phyloP scores from a whole-genome alignment of 208 protist species.

The Eutreptiella sp. region DNA sequence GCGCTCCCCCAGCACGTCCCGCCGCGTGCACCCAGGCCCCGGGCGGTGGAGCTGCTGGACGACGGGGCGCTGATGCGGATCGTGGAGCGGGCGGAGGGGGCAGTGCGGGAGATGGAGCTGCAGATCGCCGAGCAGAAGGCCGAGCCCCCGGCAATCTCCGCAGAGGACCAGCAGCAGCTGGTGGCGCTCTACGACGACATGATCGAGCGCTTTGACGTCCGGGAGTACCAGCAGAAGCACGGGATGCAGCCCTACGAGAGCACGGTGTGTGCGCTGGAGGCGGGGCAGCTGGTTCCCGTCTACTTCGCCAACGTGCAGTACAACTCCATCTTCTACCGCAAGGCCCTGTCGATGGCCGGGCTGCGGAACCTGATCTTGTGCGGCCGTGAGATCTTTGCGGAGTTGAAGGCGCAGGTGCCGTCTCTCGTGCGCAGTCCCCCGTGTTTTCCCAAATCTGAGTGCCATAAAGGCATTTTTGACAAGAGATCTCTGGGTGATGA shows the following conservation, averaged over 20 bases:
- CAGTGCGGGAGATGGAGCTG: too few relatives aligned
- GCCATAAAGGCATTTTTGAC: too few relatives aligned
- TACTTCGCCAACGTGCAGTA: conserved; percentile 30
- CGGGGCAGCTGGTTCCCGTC: conserved; percentile 7
- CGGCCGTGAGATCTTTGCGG: conserved; percentile 16
- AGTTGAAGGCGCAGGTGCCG: conserved; percentile 9
- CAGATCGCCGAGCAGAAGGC: too few relatives aligned
- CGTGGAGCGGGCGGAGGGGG: too few relatives aligned
- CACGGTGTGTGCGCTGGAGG: not conserved
- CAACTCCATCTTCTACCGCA: conserved; percentile 23
- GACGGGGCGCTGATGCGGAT: too few relatives aligned
- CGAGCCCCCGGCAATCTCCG: too few relatives aligned
- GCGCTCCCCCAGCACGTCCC: too few relatives aligned
- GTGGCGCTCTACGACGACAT: conserved; percentile 15
- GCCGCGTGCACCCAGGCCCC: too few relatives aligned
- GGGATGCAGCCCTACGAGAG: conserved; percentile 1
- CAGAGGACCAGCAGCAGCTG: not conserved
- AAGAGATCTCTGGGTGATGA: too few relatives aligned
- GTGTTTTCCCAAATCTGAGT: too few relatives aligned
- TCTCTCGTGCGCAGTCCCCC: too few relatives aligned
- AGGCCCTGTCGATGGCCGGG: conserved; percentile 23
- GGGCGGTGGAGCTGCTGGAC: too few relatives aligned
- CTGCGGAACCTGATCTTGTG: conserved; percentile 25
- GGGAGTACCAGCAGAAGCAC: conserved; percentile 2
- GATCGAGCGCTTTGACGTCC: not conserved